Evolutionary conservation across 306 rosid genomes (phyloP).

Genomic region (Corylus avellana): DNA sequence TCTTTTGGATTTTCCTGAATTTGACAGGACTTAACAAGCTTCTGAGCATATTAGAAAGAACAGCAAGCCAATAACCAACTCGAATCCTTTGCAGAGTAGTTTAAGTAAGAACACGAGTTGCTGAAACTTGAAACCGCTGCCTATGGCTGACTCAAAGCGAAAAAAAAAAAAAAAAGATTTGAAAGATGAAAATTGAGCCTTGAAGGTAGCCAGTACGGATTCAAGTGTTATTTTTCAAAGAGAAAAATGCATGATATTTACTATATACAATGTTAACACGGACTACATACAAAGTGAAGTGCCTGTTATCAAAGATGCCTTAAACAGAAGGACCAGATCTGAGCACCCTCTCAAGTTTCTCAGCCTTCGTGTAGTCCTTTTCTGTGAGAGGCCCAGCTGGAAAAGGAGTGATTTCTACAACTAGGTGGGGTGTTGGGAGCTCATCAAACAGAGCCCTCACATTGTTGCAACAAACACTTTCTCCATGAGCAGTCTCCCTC

Average conservation of each 20-base stretch:
- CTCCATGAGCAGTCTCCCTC: slow-evolving; percentile 96
- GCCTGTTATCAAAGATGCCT: slow-evolving; percentile 10
- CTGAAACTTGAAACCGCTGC: too few relatives aligned
- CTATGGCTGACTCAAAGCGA: too few relatives aligned
- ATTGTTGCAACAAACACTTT: slow-evolving; percentile 95
- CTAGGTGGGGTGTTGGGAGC: slow-evolving; percentile 90
- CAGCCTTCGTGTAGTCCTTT: slow-evolving; percentile 85
- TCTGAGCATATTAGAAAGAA: background rate
- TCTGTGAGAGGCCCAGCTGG: slow-evolving; percentile 81
- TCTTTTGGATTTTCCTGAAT: background rate
- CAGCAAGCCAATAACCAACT: background rate
- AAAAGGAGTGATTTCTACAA: slow-evolving; percentile 84
- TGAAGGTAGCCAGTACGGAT: background rate
- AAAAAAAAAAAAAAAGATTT: background rate
- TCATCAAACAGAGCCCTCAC: slow-evolving; percentile 97
- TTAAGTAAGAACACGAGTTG: background rate
- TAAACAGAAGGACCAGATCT: slow-evolving; percentile 84
- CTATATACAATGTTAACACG: background rate
- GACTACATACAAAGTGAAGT: background rate
- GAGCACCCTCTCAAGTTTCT: slow-evolving; percentile 87
- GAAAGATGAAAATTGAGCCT: background rate
- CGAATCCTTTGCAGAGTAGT: background rate
- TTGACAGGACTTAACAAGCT: background rate
- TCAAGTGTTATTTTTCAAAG: background rate
- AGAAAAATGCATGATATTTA: background rate